Evolutionary conservation across 768 basidiomycete species (phyloP), one percentile per base, ranked within the genome.

Genomic region (Serendipita sp.): DNA sequence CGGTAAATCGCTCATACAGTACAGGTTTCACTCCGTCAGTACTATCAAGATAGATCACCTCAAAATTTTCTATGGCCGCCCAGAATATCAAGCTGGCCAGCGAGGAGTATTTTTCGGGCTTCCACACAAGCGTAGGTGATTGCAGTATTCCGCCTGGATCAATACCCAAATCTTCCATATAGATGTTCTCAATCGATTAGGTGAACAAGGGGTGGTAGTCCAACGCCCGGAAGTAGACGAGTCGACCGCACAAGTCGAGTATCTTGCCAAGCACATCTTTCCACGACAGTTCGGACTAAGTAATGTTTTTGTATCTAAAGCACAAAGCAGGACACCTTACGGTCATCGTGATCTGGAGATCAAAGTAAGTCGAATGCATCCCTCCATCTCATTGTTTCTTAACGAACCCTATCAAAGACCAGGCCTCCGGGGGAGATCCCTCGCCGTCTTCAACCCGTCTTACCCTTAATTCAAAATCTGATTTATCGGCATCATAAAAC

Each of bases 261-360:
- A 40, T 13, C 78, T 86, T 37, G 55, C 55, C 55, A 93, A 92
- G 74, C 86, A 91, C 69, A 76, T 98, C 1, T 95, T 98, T 69
- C 84, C 92, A 6, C 78, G 84, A 44, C 88, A 92, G 68, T 91
- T 85, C 69, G 80, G 81, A 0, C 70, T 96, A 1, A 70, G 76
- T 3, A 87, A 76, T 67, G 78, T 84, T 1, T 93, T 92, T 66
- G 60, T 66, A 3, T 44, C 62, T 11, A 64, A 69, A 50, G 13
- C 37, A 40, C 37, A 66, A 66, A 8, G 44, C 58, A 44, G 58
- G 50, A 10, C 69, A 73, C 48, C 66, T 5, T 84, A 80, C 68
- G 67, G 75, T 16, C 81, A 87, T 68, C 79, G 84, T 67, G 87
- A 89, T 67, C 67, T 70, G 0, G 87, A 90, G 68, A 87, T 93